Evolutionary conservation across 2,329 filamentous ascomycete genomes (phyloP).

Genomic region (Colletotrichum musicola): DNA sequence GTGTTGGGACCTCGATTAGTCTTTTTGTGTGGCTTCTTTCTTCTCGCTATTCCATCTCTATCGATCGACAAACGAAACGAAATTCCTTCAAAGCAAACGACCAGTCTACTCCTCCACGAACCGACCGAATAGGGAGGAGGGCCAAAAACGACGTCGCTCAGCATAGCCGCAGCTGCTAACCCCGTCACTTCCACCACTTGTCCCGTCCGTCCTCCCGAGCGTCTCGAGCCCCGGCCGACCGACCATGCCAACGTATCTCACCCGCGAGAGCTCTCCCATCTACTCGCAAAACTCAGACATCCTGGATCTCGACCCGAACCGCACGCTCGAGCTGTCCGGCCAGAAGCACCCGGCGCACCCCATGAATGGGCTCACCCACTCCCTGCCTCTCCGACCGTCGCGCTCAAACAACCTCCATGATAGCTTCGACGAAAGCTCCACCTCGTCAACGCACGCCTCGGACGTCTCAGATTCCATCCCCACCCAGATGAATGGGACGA

Average conservation of each 20-base stretch:
- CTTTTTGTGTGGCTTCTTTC: neutral
- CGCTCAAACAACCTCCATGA: slow-evolving; percentile 62
- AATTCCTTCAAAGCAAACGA: neutral
- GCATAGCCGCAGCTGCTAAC: slow-evolving; percentile 12
- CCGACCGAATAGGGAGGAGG: slow-evolving; percentile 1
- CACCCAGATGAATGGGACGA: slow-evolving; percentile 53
- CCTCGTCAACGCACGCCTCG: slow-evolving; percentile 66
- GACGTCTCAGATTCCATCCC: slow-evolving; percentile 61
- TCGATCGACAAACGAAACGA: slow-evolving; percentile 3
- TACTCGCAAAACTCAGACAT: slow-evolving; percentile 58
- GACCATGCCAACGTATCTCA: slow-evolving; percentile 67
- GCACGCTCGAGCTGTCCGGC: slow-evolving; percentile 50
- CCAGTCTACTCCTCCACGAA: neutral
- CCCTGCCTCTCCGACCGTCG: slow-evolving; percentile 51
- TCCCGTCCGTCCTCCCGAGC: slow-evolving; percentile 22
- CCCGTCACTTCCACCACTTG: slow-evolving; percentile 28
- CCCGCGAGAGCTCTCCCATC: slow-evolving; percentile 58
- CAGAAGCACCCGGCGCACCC: slow-evolving; percentile 46
- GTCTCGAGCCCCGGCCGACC: slow-evolving; percentile 32
- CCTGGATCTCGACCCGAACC: slow-evolving; percentile 58
- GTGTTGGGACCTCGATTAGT: slow-evolving; percentile 31
- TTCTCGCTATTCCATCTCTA: neutral
- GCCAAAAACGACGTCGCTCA: slow-evolving; percentile 23
- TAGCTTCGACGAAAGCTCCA: slow-evolving; percentile 67
- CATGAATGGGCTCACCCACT: slow-evolving; percentile 50